Percentiles rank a stretch among this genome's conserved stretches.
phyloP scores from a whole-genome alignment of 1,284 basidiomycete genomes.

The Pseudozyma tsukubaensis region DNA sequence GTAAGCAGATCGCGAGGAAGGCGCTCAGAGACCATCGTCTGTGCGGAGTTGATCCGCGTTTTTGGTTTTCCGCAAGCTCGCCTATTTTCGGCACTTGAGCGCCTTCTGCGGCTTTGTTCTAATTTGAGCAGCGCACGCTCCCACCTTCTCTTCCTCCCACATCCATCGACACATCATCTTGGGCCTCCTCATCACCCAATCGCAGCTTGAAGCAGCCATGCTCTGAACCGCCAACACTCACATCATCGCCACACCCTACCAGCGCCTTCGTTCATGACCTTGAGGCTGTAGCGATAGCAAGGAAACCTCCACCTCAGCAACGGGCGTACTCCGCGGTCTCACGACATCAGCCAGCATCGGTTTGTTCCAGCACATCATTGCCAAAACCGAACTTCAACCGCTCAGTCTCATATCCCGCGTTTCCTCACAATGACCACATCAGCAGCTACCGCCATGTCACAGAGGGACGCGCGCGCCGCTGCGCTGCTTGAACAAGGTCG shows the following conservation, averaged over 20 bases:
- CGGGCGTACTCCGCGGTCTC: constrained; percentile 17
- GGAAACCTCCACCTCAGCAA: constrained; percentile 14
- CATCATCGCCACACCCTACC: neutral
- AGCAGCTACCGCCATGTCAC: constrained; percentile 28
- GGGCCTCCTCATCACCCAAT: neutral
- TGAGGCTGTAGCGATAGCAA: neutral
- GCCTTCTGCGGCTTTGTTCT: constrained; percentile 6
- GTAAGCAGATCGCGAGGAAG: too few species aligned
- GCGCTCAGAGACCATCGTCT: too few species aligned
- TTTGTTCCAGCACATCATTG: neutral
- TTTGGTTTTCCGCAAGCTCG: neutral
- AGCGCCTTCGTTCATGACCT: neutral
- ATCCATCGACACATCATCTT: neutral
- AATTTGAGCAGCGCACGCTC: neutral
- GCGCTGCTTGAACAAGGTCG: constrained; percentile 47
- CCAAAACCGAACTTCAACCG: neutral
- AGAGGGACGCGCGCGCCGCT: constrained; percentile 39
- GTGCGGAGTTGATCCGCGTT: too few species aligned
- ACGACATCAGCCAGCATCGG: neutral
- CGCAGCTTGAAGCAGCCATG: constrained; percentile 5
- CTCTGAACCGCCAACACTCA: constrained; percentile 10
- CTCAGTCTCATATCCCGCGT: neutral
- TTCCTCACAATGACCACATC: constrained; percentile 17
- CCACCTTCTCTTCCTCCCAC: constrained; percentile 12
- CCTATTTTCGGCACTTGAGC: constrained; percentile 8